A percentile compares a stretch with the other conserved stretches of the same genome.
Conservation (phyloP, 1,139 yeast species). For the Scheffersomyces illinoinensis region DNA sequence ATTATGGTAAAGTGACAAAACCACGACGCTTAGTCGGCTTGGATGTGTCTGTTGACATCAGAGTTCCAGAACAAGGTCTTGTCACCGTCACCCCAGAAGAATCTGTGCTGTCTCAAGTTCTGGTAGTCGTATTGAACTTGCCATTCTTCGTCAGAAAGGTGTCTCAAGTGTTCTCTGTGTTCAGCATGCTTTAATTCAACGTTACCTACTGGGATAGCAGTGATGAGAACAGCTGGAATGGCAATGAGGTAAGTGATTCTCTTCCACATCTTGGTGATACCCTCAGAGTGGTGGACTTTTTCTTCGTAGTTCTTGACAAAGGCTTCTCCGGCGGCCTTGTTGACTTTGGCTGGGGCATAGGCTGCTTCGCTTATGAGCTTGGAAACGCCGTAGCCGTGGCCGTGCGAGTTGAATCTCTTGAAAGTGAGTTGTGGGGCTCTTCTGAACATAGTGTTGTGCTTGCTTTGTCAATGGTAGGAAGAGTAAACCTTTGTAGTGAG, state of each 20-base stretch:
- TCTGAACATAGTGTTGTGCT: constrained; percentile 31
- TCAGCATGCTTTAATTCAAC: constrained; percentile 86
- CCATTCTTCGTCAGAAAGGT: constrained; percentile 86
- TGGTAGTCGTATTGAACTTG: constrained; percentile 88
- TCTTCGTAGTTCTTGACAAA: constrained; percentile 50
- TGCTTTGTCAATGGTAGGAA: not conserved
- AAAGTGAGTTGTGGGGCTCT: constrained; percentile 40
- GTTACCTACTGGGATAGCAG: constrained; percentile 78
- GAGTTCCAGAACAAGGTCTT: constrained; percentile 96
- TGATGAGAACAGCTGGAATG: constrained; percentile 72
- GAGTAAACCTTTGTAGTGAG: not conserved
- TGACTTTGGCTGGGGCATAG: constrained; percentile 32
- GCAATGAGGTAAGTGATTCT: constrained; percentile 80
- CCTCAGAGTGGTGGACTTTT: constrained; percentile 74
- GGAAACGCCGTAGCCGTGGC: constrained; percentile 37
- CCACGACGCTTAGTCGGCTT: constrained; percentile 12
- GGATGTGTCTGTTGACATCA: constrained; percentile 83
- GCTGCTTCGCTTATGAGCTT: constrained; percentile 44
- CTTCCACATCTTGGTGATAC: constrained; percentile 80
- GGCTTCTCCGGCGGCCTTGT: constrained; percentile 45
- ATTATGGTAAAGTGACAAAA: not conserved
- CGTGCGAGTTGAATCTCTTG: constrained; percentile 45
- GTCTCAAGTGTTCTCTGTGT: constrained; percentile 81
- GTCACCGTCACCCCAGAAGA: constrained; percentile 99
- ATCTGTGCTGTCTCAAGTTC: constrained; percentile 82